These are phyloP conservation scores for Rhamnella rubrinervis DNA, from an alignment of 331 rosid genomes.

Conservation along the genomic window DNA sequence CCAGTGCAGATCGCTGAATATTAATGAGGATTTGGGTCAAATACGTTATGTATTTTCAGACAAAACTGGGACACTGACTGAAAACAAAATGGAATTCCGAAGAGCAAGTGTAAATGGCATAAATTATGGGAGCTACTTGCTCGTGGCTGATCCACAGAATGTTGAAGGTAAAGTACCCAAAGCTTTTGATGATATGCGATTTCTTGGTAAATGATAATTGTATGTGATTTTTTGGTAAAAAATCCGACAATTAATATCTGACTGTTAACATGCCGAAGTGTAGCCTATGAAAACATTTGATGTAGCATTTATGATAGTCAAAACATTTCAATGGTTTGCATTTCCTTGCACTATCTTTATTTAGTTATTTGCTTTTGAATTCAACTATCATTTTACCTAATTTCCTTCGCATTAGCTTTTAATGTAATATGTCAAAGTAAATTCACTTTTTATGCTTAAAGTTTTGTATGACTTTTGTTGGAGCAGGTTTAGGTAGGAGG, in stretches of 20 bases:
- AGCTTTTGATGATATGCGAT: too few species aligned
- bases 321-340: not conserved
- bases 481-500: constrained; percentile 40
- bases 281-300: not conserved
- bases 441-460: not conserved
- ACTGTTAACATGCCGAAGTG: constrained; percentile 7
- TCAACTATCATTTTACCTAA: not conserved
- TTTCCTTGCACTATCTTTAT: not conserved
- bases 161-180: constrained; percentile 46
- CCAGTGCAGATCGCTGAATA: constrained; percentile 90
- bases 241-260: not conserved
- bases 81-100: constrained; percentile 90
- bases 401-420: not conserved
- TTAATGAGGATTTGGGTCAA: constrained; percentile 94
- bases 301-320: not conserved
- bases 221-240: too few species aligned
- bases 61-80: constrained; percentile 92
- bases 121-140: constrained; percentile 53
- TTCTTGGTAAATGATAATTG: too few species aligned
- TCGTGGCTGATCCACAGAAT: constrained; percentile 30
- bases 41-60: constrained; percentile 84
- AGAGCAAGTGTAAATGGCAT: constrained; percentile 75
- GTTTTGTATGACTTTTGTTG: constrained; percentile 21
- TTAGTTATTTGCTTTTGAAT: not conserved
- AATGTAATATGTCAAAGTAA: too few species aligned